Conservation (phyloP, 495 filamentous ascomycete species). For the Penicillium paxilli region DNA sequence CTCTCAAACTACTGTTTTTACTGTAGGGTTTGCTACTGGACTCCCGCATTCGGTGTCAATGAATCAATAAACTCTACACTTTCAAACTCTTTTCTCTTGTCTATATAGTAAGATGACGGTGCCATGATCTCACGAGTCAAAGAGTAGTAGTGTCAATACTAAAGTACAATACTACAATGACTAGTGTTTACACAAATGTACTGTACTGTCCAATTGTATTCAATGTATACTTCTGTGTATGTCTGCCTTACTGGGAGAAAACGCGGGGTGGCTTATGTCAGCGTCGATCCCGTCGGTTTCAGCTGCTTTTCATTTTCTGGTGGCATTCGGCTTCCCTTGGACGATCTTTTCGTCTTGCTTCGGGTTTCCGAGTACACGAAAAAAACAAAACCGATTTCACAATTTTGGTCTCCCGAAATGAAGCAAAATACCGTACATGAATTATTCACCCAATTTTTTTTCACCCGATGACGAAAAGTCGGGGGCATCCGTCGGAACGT, state of each 20-base stretch:
- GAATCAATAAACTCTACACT: neutral
- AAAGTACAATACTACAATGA: neutral
- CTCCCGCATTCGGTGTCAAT: neutral
- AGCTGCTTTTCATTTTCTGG: neutral
- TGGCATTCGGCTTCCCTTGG: conserved; percentile 14
- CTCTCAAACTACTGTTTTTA: neutral
- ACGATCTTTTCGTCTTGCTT: conserved; percentile 2
- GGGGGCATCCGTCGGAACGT: conserved; percentile 4
- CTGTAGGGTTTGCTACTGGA: no score
- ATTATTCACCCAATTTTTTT: no score
- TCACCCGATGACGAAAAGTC: conserved; percentile 28
- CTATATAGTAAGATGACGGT: neutral
- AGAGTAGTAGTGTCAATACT: neutral
- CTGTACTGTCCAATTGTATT: no score
- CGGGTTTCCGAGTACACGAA: neutral
- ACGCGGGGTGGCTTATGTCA: conserved; percentile 24
- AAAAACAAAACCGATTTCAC: neutral
- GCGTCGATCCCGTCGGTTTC: conserved; percentile 9
- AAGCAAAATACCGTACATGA: neutral
- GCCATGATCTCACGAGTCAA: conserved; percentile 1
- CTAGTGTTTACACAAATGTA: no score
- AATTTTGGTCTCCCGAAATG: neutral
- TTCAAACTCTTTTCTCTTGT: neutral
- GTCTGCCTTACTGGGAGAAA: neutral
- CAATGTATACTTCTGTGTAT: neutral